Evolutionary conservation across 805 yeast genomes (phyloP), one percentile per base, ranked within the genome.

Genomic region (Danielozyma ontarioensis): DNA sequence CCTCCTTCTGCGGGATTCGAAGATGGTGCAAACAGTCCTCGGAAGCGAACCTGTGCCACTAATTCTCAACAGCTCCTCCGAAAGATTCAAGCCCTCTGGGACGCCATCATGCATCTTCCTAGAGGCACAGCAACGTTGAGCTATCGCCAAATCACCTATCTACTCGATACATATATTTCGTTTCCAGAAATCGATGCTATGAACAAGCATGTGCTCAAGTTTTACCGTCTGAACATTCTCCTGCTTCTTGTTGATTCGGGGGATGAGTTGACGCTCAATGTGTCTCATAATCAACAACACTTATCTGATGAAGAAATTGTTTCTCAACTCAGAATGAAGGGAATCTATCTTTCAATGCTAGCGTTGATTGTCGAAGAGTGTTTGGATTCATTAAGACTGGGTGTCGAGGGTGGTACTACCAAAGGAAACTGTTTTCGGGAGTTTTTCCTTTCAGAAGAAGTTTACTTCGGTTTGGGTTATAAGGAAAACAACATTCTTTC

Each of bases 311-410:
- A 37, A 4, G 45, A 44, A 14, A 37, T 36, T n/a, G 39, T 42
- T 29, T 28, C 29, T 17, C 35, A 32, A n/a, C 41, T 57, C 21
- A 41, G 42, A 13, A 24, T 48, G 13, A 51, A 50, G 30, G 61
- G 65, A 3, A 36, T 57, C 1, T 61, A 48, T 33, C 32, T 62
- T 27, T 42, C 54, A 25, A 51, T 64, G 51, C 40, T 62, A 12
- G 50, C 53, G 1, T 29, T 64, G 13, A 45, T 63, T 1, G 45
- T 62, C 3, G 62, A 59, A 28, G 68, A 63, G 33, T 35, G 58
- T 2, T 41, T 60, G 13, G 55, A 50, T 10, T 26, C 38, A 11
- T 35, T 59, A 16, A 35, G 51, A 22, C 29, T 15, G 29, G 34
- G 32, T 7, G 23, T 41, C 8, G 31, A 31, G 4, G 8, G 27